phyloP scores from a whole-genome alignment of 805 yeast species.

The Sungouiella thailandica region DNA sequence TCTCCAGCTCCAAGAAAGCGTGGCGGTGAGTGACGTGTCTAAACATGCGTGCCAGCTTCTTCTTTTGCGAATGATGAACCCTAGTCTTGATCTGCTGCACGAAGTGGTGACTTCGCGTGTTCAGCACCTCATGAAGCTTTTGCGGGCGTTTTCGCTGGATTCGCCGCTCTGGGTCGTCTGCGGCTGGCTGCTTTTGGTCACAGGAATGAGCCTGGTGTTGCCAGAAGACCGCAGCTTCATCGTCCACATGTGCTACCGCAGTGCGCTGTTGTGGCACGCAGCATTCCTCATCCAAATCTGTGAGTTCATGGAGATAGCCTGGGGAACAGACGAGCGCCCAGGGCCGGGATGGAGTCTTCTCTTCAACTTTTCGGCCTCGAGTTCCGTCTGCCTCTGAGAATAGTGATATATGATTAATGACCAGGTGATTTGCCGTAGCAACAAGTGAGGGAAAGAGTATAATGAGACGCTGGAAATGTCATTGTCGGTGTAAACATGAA shows the following conservation, averaged over 20 bases:
- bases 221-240: not conserved
- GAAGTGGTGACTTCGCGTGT: not conserved
- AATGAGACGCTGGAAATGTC: too few species aligned
- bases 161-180: not conserved
- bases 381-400: not conserved
- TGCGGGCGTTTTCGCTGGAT: not conserved
- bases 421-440: too few species aligned
- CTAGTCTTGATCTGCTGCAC: not conserved
- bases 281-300: conserved; percentile 2
- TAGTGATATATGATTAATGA: too few species aligned
- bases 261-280: not conserved
- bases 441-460: too few species aligned
- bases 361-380: not conserved
- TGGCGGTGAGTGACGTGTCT: not conserved
- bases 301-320: not conserved
- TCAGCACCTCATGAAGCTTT: not conserved
- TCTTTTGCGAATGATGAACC: not conserved
- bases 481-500: too few species aligned
- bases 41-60: not conserved
- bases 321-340: conserved; percentile 1
- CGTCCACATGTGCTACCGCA: not conserved
- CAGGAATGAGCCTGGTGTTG: conserved; percentile 1
- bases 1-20: not conserved
- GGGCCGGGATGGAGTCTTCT: conserved; percentile 1
- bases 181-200: conserved; percentile 3